Conservation (phyloP, 129 eudicot species). For the Artemisia annua region DNA sequence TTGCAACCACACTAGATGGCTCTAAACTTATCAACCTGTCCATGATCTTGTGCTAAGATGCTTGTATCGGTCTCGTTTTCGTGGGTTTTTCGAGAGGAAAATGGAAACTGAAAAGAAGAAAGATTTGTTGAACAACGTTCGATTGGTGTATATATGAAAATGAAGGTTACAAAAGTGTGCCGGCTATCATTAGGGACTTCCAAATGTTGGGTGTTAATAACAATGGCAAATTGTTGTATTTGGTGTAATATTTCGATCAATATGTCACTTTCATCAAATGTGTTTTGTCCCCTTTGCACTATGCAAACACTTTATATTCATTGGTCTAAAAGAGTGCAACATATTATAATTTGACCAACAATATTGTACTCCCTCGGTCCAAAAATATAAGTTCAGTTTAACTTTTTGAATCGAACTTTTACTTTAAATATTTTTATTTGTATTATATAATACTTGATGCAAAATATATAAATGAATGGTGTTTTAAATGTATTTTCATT, state of each 20-base stretch:
- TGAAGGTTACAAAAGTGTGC: constrained; percentile 36
- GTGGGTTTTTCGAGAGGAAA: background rate
- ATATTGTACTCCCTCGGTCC: too few relatives aligned
- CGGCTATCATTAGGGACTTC: constrained; percentile 52
- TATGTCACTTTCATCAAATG: constrained; percentile 24
- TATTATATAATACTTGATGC: too few relatives aligned
- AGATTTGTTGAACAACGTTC: background rate
- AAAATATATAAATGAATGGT: too few relatives aligned
- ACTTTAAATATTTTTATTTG: too few relatives aligned
- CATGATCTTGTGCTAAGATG: constrained; percentile 34
- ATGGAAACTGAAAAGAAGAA: background rate
- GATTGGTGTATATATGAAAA: constrained; percentile 27
- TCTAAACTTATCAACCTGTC: constrained; percentile 75
- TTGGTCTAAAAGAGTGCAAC: background rate
- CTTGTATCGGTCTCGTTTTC: constrained; percentile 3
- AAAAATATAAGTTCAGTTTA: too few relatives aligned
- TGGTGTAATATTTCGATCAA: constrained; percentile 22
- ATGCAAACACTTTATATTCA: constrained; percentile 14
- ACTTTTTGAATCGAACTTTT: too few relatives aligned
- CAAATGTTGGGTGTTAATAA: constrained; percentile 56
- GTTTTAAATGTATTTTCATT: too few relatives aligned
- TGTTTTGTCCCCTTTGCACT: constrained; percentile 10
- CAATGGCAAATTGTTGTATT: constrained; percentile 67
- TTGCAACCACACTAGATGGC: constrained; percentile 68
- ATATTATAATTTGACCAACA: background rate